A percentile compares a stretch with the other conserved stretches of the same genome.
Evolutionary conservation across 179 eudicot genomes (phyloP).

Genomic region (Pouteria campechiana): DNA sequence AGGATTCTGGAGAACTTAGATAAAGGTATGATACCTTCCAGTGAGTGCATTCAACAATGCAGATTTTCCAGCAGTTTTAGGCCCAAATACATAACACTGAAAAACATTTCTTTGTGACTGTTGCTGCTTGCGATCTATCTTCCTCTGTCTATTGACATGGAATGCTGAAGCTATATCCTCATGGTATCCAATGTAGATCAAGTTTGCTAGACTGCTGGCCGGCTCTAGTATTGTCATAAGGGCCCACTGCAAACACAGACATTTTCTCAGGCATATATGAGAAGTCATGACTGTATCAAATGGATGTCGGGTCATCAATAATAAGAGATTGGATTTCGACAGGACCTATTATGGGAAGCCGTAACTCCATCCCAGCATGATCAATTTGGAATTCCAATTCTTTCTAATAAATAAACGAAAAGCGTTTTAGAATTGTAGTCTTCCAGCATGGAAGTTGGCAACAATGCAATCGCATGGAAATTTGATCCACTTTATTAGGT

Average conservation of each 20-base stretch:
- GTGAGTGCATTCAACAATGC: constrained; percentile 63
- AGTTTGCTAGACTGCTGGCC: constrained; percentile 66
- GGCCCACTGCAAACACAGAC: constrained; percentile 59
- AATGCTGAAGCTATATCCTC: constrained; percentile 71
- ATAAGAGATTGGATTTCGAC: too few relatives aligned
- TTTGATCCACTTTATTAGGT: too few relatives aligned
- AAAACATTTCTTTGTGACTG: constrained; percentile 78
- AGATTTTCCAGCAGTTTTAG: constrained; percentile 76
- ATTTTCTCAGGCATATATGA: not conserved
- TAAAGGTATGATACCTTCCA: constrained; percentile 42
- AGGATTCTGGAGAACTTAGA: too few relatives aligned
- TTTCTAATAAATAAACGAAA: not conserved
- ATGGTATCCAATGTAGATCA: constrained; percentile 68
- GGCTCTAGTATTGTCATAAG: constrained; percentile 87
- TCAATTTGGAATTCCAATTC: too few relatives aligned
- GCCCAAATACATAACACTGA: constrained; percentile 93
- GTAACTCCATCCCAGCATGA: too few relatives aligned
- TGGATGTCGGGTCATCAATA: not conserved
- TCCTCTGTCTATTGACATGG: constrained; percentile 64
- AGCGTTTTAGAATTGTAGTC: too few relatives aligned
- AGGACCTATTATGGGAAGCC: too few relatives aligned
- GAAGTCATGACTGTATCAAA: not conserved
- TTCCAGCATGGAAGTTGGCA: too few relatives aligned
- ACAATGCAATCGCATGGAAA: too few relatives aligned
- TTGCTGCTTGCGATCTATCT: constrained; percentile 63